These are phyloP conservation scores for Psilocybe cubensis DNA, from an alignment of 768 basidiomycete species.

Conservation along the genomic window DNA sequence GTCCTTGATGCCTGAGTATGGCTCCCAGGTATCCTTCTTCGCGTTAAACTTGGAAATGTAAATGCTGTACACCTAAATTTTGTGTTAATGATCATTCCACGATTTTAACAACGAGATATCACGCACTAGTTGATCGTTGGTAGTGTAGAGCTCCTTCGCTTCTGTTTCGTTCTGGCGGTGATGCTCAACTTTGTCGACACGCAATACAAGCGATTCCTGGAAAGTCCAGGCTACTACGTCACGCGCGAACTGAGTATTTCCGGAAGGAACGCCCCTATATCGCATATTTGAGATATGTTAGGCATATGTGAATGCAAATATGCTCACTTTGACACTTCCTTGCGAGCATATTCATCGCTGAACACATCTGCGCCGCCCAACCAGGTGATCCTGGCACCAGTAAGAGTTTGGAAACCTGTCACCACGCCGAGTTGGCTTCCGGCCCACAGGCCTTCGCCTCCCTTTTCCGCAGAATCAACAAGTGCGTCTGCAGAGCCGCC, in stretches of 20 bases:
- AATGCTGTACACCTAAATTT: slow-evolving; percentile 67
- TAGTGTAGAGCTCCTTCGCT: slow-evolving; percentile 78
- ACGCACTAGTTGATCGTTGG: slow-evolving; percentile 81
- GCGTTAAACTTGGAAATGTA: slow-evolving; percentile 74
- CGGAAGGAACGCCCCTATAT: slow-evolving; percentile 60
- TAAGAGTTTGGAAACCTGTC: slow-evolving; percentile 85
- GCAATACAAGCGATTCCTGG: slow-evolving; percentile 81
- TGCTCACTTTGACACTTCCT: slow-evolving; percentile 62
- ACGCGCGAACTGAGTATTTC: slow-evolving; percentile 73
- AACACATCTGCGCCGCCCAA: slow-evolving; percentile 83
- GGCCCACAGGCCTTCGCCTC: slow-evolving; percentile 82
- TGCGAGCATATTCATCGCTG: slow-evolving; percentile 72
- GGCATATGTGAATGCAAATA: background rate
- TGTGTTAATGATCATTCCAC: background rate
- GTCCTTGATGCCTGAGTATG: slow-evolving; percentile 74
- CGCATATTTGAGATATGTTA: background rate
- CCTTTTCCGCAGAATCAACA: slow-evolving; percentile 72
- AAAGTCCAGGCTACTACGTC: slow-evolving; percentile 91
- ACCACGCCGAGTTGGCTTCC: slow-evolving; percentile 80
- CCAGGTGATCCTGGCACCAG: slow-evolving; percentile 79
- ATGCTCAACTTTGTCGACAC: slow-evolving; percentile 77
- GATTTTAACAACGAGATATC: slow-evolving; percentile 4
- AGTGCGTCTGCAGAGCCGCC: slow-evolving; percentile 66
- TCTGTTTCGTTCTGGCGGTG: slow-evolving; percentile 66
- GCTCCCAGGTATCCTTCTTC: slow-evolving; percentile 61